Base-by-base conservation (phyloP, 352 stramenopile genomes). In the Thalassiosira exigua region DNA sequence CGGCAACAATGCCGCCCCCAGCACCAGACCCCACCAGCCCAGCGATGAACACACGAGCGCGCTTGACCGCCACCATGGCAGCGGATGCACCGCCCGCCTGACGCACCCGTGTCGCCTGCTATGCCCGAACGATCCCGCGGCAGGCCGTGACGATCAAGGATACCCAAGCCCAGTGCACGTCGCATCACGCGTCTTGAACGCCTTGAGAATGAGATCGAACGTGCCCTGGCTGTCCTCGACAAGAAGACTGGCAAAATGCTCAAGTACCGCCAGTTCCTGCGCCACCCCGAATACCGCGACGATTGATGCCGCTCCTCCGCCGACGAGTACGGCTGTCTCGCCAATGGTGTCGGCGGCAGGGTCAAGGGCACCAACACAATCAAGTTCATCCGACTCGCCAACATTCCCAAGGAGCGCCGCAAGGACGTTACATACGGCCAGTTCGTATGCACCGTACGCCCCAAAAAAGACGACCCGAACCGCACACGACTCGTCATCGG, bases 281-380 rank as follows among this genome's bases (percentile, higher is more conserved):
- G 30, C 2, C n/a, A 75, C 42, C 61, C 61, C 1, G 53, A 56
- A n/a, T 69, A 68, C 53, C 48, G 48, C 0, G 14, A 62, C 1
- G 24, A 64, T 42, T 90, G 82, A 79, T 1, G 17, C 17, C 17
- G 29, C 4, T 73, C 62, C 1, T 22, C 66, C n/a, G 57, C 57
- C 2, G 73, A 88, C 39, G 61, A 88, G 68, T 81, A 83, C 53
- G 59, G 56, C 12, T 17, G 65, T 27, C 44, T 84, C 27, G 67
- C 73, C 1, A 53, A 86, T 57, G 71, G 73, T 0, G 21, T 73
- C 24, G 56, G 50, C 1, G 30, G 29, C 4, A 4, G 61, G 3
- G 60, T 69, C n/a, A 66, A 76, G 29, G 11, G 11, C 14, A 87
- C 75, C 57, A 76, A 85, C 19, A 85, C 75, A 17, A 83, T 85